These are phyloP conservation scores for Aspergillus sp. DNA, from an alignment of 2,329 filamentous ascomycete genomes.

Conservation along the genomic window DNA sequence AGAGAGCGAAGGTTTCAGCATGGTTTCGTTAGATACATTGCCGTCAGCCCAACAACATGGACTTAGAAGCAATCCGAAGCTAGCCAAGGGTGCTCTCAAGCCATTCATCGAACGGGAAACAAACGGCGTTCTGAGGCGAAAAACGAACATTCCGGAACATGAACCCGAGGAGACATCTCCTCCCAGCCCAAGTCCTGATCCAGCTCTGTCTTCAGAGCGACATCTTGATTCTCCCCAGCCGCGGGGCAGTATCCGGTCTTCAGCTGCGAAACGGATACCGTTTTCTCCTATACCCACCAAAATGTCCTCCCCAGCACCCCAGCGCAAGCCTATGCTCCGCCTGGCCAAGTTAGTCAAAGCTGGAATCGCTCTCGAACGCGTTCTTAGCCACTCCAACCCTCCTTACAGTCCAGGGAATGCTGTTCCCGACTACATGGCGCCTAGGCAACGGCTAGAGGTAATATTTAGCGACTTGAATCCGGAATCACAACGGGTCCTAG, in stretches of 20 bases:
- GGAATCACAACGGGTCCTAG: constrained; percentile 40
- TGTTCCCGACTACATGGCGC: constrained; percentile 19
- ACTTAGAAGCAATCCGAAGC: constrained; percentile 33
- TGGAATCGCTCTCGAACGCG: constrained; percentile 39
- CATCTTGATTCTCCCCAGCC: background rate
- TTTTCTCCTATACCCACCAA: constrained; percentile 11
- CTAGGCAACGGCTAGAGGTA: constrained; percentile 32
- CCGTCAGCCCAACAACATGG: constrained; percentile 49
- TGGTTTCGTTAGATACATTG: constrained; percentile 56
- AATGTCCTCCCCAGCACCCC: background rate
- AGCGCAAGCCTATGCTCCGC: constrained; percentile 25
- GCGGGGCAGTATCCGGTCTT: background rate
- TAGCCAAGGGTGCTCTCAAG: constrained; percentile 26
- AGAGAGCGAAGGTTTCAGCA: constrained; percentile 59
- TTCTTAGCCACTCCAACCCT: constrained; percentile 24
- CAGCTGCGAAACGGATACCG: constrained; percentile 3
- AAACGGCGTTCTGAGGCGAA: constrained; percentile 28
- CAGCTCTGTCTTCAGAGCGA: background rate
- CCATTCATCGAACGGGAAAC: constrained; percentile 30
- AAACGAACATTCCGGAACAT: constrained; percentile 23
- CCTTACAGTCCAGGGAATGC: constrained; percentile 4
- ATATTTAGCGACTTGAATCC: constrained; percentile 39
- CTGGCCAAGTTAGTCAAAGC: constrained; percentile 37
- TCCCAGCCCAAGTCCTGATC: constrained; percentile 12
- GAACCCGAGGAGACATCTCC: constrained; percentile 16